phyloP scores from a whole-genome alignment of 768 basidiomycete species.

The Suillus variegatus region DNA sequence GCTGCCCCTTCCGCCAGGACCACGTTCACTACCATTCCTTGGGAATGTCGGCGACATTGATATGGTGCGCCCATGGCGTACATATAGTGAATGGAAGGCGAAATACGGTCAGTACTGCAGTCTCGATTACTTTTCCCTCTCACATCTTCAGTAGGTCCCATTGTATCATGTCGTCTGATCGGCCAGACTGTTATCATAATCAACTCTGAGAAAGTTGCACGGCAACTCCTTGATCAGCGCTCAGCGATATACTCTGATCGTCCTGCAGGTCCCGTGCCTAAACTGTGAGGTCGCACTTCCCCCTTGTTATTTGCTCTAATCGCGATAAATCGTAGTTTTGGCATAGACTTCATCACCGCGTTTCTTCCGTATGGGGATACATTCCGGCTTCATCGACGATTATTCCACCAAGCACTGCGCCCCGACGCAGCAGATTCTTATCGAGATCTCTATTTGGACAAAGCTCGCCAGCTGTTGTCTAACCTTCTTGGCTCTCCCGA shows the following conservation, averaged over 20 bases:
- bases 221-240: slow-evolving; percentile 30
- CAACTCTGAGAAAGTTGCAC: slow-evolving; percentile 27
- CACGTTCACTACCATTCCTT: neutral
- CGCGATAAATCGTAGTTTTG: slow-evolving; percentile 20
- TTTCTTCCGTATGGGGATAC: slow-evolving; percentile 29
- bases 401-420: slow-evolving; percentile 31
- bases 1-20: neutral
- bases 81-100: slow-evolving; percentile 28
- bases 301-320: neutral
- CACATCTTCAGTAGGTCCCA: slow-evolving; percentile 22
- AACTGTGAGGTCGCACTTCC: slow-evolving; percentile 18
- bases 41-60: neutral
- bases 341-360: slow-evolving; percentile 29
- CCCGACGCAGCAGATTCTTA: slow-evolving; percentile 19
- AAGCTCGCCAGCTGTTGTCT: slow-evolving; percentile 19
- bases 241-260: slow-evolving; percentile 32
- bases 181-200: slow-evolving; percentile 29
- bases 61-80: slow-evolving; percentile 3
- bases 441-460: slow-evolving; percentile 25
- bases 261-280: slow-evolving; percentile 21
- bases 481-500: slow-evolving; percentile 24
- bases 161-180: slow-evolving; percentile 29
- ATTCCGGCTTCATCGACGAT: slow-evolving; percentile 29
- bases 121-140: neutral
- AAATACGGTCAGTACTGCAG: slow-evolving; percentile 24